Base-by-base conservation (phyloP, 129 eudicot species). In the Saposhnikovia divaricata region DNA sequence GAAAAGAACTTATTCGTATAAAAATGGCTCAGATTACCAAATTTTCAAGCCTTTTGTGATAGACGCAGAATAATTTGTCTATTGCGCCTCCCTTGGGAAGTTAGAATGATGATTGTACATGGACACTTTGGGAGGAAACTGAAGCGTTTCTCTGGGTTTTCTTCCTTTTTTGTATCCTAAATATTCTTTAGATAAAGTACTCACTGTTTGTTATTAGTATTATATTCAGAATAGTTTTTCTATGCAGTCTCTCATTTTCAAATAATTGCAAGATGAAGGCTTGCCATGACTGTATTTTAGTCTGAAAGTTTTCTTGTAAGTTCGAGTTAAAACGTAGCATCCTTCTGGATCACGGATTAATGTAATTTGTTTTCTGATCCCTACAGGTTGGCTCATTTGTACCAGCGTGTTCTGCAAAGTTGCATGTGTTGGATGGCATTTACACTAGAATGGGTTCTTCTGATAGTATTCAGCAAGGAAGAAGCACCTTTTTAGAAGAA, bases 381-480 rank as follows among this genome's bases (percentile, higher is more conserved):
- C 71, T 75, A 73, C 83, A 93, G 98, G 90, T 96, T 38, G 99
- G 99, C 73, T 96, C 97, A 46, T 96, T 89, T 82, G 99, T 96
- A 57, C 99, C 99, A 72, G 97, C 99, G 44, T 84, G 89, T 45
- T 90, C 95, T 53, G 91, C 96, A 78, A 92, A 82, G 71, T 78
- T 96, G 82, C 97, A 92, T 34, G 98, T 96, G 21, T 44, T 96
- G 75, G 99, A 96, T 78, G 88, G 90, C 44, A 87, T 96, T 48
- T 83, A 88, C 89, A 96, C 99, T 25, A 82, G 99, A 80, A 96
- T 92, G 99, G 99, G 99, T 71, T 97, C 98, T 73, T 90, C 97
- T 9, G 99, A 96, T 74, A 86, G 87, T 79, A 96, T 96, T 78
- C 98, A 96, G 85, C 98, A 86, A 11, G 99, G 99, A 63, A 85